phyloP scores from a whole-genome alignment of 495 filamentous ascomycete genomes.

The Aspergillus carlsbadensis region DNA sequence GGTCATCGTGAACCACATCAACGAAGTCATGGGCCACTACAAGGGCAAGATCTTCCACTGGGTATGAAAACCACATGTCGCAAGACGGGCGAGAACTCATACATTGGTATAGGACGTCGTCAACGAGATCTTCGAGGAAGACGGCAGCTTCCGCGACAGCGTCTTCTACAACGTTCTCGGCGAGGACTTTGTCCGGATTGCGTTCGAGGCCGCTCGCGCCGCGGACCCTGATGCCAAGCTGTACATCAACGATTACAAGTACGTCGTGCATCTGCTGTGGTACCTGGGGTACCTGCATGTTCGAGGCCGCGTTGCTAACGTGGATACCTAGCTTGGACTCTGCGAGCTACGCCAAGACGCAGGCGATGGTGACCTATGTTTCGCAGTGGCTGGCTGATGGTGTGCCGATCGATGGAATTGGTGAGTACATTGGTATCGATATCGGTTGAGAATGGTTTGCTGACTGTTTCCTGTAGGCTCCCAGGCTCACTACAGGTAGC shows the following conservation, averaged over 20 bases:
- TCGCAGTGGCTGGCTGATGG: slow-evolving; percentile 64
- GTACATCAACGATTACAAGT: slow-evolving; percentile 62
- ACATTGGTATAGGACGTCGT: slow-evolving; percentile 55
- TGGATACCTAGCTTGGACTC: slow-evolving; percentile 30
- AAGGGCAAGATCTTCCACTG: slow-evolving; percentile 51
- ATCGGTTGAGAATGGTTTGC: background rate
- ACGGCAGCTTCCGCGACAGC: slow-evolving; percentile 57
- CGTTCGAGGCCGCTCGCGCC: slow-evolving; percentile 53
- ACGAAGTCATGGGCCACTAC: slow-evolving; percentile 24
- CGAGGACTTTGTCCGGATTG: slow-evolving; percentile 56
- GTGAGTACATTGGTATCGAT: slow-evolving; percentile 26
- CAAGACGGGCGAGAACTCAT: background rate
- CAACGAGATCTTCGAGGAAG: slow-evolving; percentile 69
- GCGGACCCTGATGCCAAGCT: slow-evolving; percentile 60
- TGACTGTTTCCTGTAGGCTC: slow-evolving; percentile 39
- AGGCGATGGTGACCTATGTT: slow-evolving; percentile 62
- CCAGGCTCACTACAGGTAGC: slow-evolving; percentile 56
- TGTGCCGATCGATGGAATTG: slow-evolving; percentile 73
- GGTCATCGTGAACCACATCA: slow-evolving; percentile 37
- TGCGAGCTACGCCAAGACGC: slow-evolving; percentile 53
- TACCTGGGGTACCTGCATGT: background rate
- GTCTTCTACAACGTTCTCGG: slow-evolving; percentile 58
- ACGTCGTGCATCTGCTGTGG: slow-evolving; percentile 3
- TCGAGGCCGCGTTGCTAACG: background rate
- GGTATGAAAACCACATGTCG: slow-evolving; percentile 26